Evolutionary conservation across 371 early-diverging fungal species (phyloP).

Genomic region (Nematocida displodere): DNA sequence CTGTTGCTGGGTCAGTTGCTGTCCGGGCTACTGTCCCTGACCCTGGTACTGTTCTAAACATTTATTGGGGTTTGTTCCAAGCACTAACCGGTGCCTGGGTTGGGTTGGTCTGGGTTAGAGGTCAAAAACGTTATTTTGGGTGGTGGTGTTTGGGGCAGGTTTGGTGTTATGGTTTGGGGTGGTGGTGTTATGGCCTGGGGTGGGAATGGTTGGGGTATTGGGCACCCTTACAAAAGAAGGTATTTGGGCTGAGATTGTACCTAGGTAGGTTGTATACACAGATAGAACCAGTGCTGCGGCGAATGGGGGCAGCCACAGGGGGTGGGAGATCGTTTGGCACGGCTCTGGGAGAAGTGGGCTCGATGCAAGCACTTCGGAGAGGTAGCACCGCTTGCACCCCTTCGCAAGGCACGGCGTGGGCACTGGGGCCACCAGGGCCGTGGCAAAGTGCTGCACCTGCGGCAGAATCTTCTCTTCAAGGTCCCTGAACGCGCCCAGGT

Average conservation of each 20-base stretch:
- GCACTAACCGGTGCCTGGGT: not conserved
- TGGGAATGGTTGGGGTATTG: not conserved
- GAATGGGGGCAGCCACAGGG: conserved; percentile 15
- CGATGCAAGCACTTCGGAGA: not conserved
- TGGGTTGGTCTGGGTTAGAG: not conserved
- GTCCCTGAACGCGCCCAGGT: conserved; percentile 4
- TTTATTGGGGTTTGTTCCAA: not conserved
- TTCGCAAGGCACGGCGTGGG: not conserved
- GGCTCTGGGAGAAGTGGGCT: not conserved
- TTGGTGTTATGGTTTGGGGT: not conserved
- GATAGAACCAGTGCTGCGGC: not conserved
- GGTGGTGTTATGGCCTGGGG: not conserved
- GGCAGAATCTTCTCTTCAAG: not conserved
- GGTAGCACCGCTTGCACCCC: conserved; percentile 32
- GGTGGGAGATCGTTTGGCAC: not conserved
- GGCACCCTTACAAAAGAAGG: not conserved
- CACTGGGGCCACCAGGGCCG: not conserved
- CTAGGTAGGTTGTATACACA: not conserved
- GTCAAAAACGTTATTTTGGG: not conserved
- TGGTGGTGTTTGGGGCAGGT: not conserved
- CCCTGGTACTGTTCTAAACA: too few species aligned
- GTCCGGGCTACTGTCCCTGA: too few species aligned
- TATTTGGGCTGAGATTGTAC: not conserved
- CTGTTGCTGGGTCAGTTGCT: too few species aligned
- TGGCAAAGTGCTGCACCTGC: not conserved